phyloP scores from a whole-genome alignment of 345 rosid genomes.

The Punica granatum region DNA sequence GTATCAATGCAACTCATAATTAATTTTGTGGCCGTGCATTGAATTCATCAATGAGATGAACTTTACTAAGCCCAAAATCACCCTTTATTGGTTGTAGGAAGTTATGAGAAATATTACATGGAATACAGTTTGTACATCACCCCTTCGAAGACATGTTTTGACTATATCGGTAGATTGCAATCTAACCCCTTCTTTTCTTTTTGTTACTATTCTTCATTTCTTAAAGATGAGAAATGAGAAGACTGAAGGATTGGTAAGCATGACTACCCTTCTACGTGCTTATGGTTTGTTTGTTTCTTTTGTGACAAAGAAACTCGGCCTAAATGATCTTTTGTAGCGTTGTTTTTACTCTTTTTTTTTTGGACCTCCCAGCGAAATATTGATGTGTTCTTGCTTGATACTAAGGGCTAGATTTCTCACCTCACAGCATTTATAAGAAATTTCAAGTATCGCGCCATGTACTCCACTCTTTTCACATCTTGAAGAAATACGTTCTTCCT shows the following conservation, averaged over 20 bases:
- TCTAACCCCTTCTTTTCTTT: neutral
- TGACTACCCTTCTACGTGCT: neutral
- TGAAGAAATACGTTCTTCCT: slow-evolving; percentile 19
- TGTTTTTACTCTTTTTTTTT: too few relatives aligned
- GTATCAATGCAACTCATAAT: too few relatives aligned
- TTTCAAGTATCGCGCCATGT: slow-evolving; percentile 41
- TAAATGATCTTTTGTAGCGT: too few relatives aligned
- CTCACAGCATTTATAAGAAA: slow-evolving; percentile 39
- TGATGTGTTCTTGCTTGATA: too few relatives aligned
- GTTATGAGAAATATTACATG: neutral
- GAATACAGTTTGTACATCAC: neutral
- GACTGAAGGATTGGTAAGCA: neutral
- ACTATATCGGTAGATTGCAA: neutral
- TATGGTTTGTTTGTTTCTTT: neutral
- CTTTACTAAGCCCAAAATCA: neutral
- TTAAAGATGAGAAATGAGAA: neutral
- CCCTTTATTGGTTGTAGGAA: neutral
- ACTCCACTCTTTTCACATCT: slow-evolving; percentile 46
- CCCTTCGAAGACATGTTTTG: neutral
- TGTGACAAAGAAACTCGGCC: slow-evolving; percentile 23
- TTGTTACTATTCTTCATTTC: neutral
- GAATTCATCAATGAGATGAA: neutral
- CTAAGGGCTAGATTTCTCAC: too few relatives aligned
- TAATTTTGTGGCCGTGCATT: too few relatives aligned
- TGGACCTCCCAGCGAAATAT: too few relatives aligned